A percentile compares a stretch with the other conserved stretches of the same genome.
Evolutionary conservation across 2,329 filamentous ascomycete genomes (phyloP).

Genomic region (Aureobasidium melanogenum): DNA sequence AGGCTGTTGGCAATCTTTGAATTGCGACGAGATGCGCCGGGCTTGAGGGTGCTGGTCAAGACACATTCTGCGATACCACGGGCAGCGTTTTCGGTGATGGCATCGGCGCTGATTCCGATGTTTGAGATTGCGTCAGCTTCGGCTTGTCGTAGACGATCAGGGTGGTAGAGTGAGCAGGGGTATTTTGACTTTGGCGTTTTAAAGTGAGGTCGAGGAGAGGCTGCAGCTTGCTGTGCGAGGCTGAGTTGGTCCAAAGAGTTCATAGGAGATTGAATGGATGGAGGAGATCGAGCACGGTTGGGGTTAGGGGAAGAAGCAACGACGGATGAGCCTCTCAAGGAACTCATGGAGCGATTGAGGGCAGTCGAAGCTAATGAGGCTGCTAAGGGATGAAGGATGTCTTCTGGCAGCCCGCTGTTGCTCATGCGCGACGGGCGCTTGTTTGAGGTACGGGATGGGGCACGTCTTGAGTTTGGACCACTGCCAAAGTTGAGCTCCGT

Average conservation of each 20-base stretch:
- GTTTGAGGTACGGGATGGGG: conserved; percentile 31
- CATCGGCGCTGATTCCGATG: conserved; percentile 75
- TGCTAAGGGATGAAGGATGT: conserved; percentile 24
- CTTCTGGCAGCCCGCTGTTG: conserved; percentile 32
- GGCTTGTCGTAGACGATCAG: conserved; percentile 70
- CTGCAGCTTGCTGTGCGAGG: conserved; percentile 16
- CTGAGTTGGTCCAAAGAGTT: conserved; percentile 12
- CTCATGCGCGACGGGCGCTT: conserved; percentile 25
- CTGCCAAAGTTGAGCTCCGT: conserved; percentile 26
- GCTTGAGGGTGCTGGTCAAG: conserved; percentile 32
- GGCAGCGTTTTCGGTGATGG: conserved; percentile 87
- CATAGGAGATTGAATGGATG: conserved; percentile 19
- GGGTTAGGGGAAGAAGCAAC: conserved; percentile 21
- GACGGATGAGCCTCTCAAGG: conserved; percentile 23
- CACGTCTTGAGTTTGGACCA: conserved; percentile 25
- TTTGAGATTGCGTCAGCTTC: conserved; percentile 87
- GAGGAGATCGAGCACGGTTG: conserved; percentile 23
- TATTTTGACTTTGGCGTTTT: conserved; percentile 46
- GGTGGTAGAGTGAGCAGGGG: conserved; percentile 49
- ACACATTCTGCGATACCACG: conserved; percentile 81
- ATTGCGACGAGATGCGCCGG: conserved; percentile 18
- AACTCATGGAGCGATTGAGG: conserved; percentile 26
- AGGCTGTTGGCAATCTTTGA: conserved; percentile 46
- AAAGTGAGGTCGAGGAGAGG: conserved; percentile 28
- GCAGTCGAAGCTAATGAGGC: conserved; percentile 22